Percentiles rank a stretch among this genome's conserved stretches.
These are phyloP conservation scores for Scytalidium lignicola DNA, from an alignment of 2,329 filamentous ascomycete genomes.

Conservation along the genomic window DNA sequence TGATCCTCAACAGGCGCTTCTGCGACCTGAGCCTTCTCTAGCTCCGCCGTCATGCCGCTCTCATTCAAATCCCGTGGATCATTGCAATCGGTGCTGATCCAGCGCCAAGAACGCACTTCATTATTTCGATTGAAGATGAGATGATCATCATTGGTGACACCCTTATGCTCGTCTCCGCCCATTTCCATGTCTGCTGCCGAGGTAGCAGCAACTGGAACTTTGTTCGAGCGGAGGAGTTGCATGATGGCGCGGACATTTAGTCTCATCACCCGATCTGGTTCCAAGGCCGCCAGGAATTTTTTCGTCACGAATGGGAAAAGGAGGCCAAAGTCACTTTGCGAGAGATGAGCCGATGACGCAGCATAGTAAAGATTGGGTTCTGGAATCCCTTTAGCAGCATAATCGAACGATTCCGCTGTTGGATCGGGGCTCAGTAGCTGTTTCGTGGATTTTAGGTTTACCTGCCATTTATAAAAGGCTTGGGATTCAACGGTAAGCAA, in stretches of 20 bases:
- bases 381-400: conserved; percentile 12
- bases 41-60: neutral
- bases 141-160: conserved; percentile 14
- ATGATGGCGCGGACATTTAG: conserved; percentile 55
- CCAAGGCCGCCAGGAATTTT: conserved; percentile 50
- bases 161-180: conserved; percentile 3
- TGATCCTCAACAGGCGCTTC: neutral
- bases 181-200: conserved; percentile 34
- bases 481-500: conserved; percentile 70
- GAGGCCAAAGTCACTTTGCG: conserved; percentile 77
- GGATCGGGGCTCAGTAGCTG: conserved; percentile 57
- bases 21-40: neutral
- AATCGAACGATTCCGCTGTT: conserved; percentile 26
- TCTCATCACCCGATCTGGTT: conserved; percentile 53
- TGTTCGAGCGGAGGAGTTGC: conserved; percentile 49
- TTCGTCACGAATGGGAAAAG: conserved; percentile 69
- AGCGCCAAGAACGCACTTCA: conserved; percentile 25
- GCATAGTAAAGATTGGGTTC: conserved; percentile 71
- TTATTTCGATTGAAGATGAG: conserved; percentile 18
- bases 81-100: conserved; percentile 17
- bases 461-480: conserved; percentile 72
- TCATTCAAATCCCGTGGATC: conserved; percentile 14
- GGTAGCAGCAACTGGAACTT: conserved; percentile 44
- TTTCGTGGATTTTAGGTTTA: conserved; percentile 66
- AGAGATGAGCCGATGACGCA: conserved; percentile 68